A percentile compares a stretch with the other conserved stretches of the same genome.
Evolutionary conservation across 2,329 filamentous ascomycete genomes (phyloP).

Genomic region (Aspergillus intermedius): DNA sequence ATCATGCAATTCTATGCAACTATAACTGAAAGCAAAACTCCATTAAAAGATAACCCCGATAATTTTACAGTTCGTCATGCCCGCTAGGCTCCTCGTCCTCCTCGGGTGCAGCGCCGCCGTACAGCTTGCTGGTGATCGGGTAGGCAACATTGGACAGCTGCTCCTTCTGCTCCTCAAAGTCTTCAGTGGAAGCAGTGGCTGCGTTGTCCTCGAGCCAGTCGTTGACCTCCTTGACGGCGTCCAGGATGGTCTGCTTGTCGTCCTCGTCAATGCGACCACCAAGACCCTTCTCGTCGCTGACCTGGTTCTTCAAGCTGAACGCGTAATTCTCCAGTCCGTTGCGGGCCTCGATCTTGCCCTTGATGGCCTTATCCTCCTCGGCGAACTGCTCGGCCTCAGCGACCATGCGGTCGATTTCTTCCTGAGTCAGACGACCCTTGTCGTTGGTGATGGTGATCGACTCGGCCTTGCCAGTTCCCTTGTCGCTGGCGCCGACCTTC

Average conservation of each 20-base stretch:
- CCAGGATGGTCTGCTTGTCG: constrained; percentile 93
- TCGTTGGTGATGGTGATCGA: constrained; percentile 99
- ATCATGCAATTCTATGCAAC: constrained; percentile 13
- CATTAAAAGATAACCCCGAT: constrained; percentile 28
- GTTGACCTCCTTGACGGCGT: constrained; percentile 92
- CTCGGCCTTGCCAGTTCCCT: constrained; percentile 96
- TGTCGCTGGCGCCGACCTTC: constrained; percentile 91
- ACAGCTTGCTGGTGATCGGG: constrained; percentile 98
- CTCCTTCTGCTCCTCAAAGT: constrained; percentile 99
- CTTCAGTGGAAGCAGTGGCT: constrained; percentile 75
- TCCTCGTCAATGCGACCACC: constrained; percentile 98
- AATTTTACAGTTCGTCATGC: constrained; percentile 73
- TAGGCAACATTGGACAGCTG: constrained; percentile 95
- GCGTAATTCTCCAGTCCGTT: constrained; percentile 99
- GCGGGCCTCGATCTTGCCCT: constrained; percentile 91
- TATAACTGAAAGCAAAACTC: constrained; percentile 27
- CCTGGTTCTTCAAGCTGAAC: constrained; percentile 98
- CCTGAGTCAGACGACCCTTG: constrained; percentile 91
- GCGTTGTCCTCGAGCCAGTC: constrained; percentile 98
- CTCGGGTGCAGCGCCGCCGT: constrained; percentile 60
- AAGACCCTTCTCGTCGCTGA: constrained; percentile 91
- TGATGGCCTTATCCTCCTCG: constrained; percentile 97
- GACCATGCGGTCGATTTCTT: constrained; percentile 99
- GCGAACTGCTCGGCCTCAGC: constrained; percentile 97
- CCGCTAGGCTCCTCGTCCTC: constrained; percentile 64